Base-by-base conservation (phyloP, 208 protist genomes). In the Endotrypanum monterogeii region DNA sequence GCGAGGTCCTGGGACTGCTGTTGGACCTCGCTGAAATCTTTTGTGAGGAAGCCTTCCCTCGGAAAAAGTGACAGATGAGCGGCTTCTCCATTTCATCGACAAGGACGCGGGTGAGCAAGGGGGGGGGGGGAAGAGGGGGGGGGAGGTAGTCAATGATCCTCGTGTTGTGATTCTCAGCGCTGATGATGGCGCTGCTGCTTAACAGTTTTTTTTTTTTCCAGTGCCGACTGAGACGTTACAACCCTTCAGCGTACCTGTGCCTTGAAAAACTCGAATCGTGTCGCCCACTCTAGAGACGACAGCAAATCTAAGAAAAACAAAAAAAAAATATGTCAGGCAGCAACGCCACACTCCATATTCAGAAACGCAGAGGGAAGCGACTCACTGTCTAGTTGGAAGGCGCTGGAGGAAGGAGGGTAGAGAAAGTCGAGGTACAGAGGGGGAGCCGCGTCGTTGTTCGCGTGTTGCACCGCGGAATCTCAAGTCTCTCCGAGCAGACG, bases 41-140 rank as follows among this genome's bases (percentile, higher is more conserved):
- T 7, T n/a, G 67, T 32, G 48, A 20, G 65, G 65, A 8, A 6
- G n/a, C 2, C 12, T 2, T 16, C 46, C 60, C 60, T 3, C 74
- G 74, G 30, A 84, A 80, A 39, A 74, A 71, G 75, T 55, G 54
- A 66, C 73, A 84, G 52, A 81, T 72, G 50, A 84, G 75, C 28
- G 75, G 71, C 75, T 80, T 83, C 57, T 66, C 66, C 11, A 70
- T 54, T 28, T 74, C 75, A 25, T 80, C 68, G 3, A 23, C 28
- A 4, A 48, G 16, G 51, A n/a, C n/a, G n/a, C n/a, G n/a, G n/a
- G n/a, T n/a, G n/a, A 25, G 68, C 32, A 37, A 62, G 51, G 70
- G 28, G 23, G 32, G 7, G 7, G 74, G 37, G 1, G 67, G 7
- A 20, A 54, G 2, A 48, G 50, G 41, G 12, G n/a, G 62, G 3